Conservation (phyloP, 2,329 filamentous ascomycete species). For the Colletotrichum somersetense region DNA sequence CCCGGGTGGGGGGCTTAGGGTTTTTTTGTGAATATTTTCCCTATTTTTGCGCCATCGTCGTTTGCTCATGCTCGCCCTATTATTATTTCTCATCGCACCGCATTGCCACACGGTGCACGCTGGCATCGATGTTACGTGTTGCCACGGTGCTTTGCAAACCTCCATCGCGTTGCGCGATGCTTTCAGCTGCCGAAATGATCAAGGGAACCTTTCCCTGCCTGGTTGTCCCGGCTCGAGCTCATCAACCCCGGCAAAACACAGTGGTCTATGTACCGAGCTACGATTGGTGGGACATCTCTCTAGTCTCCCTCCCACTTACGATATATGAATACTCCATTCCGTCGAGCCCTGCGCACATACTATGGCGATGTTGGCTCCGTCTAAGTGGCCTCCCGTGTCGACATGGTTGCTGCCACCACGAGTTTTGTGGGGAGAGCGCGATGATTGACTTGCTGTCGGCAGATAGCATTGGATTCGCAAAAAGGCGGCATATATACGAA, state of each 20-base stretch:
- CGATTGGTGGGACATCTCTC: not conserved
- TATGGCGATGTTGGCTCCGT: constrained; percentile 14
- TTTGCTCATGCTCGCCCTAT: not conserved
- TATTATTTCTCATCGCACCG: not conserved
- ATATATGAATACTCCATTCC: not conserved
- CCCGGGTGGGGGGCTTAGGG: no score
- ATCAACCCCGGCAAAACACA: not conserved
- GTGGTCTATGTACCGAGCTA: not conserved
- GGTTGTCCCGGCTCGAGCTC: constrained; percentile 19
- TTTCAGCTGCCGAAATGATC: constrained; percentile 16
- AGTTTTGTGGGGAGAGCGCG: constrained; percentile 18
- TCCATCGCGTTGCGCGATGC: not conserved
- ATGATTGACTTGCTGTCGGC: not conserved
- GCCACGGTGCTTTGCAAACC: not conserved
- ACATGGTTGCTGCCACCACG: constrained; percentile 12
- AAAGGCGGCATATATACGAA: constrained; percentile 13
- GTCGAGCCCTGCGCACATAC: constrained; percentile 15
- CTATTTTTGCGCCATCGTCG: not conserved
- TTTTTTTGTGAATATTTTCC: not conserved
- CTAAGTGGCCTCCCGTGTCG: not conserved
- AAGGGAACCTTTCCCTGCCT: constrained; percentile 27
- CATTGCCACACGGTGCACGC: not conserved
- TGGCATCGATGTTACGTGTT: not conserved
- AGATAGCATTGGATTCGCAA: constrained; percentile 7
- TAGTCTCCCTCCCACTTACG: not conserved